Conservation (phyloP, 257 asterid species). For the Nicotiana attenuata region DNA sequence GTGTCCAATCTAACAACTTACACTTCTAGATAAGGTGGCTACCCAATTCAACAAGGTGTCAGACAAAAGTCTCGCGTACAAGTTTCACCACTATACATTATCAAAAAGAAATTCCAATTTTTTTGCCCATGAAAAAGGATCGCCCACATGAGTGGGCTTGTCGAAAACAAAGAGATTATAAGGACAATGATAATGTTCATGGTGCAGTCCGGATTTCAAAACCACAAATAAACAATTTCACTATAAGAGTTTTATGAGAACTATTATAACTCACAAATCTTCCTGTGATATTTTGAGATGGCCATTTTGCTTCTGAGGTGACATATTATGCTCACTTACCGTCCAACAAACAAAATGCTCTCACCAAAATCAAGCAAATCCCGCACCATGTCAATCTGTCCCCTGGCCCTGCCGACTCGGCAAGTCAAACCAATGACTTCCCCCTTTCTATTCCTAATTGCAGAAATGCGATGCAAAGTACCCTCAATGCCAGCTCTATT, state of each 20-base stretch:
- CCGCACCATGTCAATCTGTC: slow-evolving; percentile 48
- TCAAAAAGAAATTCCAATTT: neutral
- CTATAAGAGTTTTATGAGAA: neutral
- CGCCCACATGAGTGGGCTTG: neutral
- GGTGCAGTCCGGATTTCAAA: neutral
- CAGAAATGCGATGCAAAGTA: slow-evolving; percentile 75
- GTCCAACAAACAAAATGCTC: slow-evolving; percentile 81
- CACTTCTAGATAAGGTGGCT: neutral
- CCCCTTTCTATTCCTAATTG: slow-evolving; percentile 61
- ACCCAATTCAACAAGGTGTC: neutral
- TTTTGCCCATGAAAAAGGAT: neutral
- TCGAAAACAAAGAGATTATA: neutral
- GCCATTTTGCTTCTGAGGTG: neutral
- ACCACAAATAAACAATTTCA: neutral
- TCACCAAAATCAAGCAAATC: slow-evolving; percentile 78
- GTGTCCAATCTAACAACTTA: neutral
- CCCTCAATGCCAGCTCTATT: slow-evolving; percentile 76
- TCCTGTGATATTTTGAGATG: neutral
- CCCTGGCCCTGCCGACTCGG: slow-evolving; percentile 69
- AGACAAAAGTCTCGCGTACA: neutral
- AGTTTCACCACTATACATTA: neutral
- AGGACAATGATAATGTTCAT: neutral
- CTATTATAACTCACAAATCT: neutral
- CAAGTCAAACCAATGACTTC: slow-evolving; percentile 68
- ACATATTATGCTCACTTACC: slow-evolving; percentile 35